Percentiles rank a stretch among this genome's conserved stretches.
Evolutionary conservation across 345 rosid species (phyloP).

Genomic region (Barbarea vulgaris): DNA sequence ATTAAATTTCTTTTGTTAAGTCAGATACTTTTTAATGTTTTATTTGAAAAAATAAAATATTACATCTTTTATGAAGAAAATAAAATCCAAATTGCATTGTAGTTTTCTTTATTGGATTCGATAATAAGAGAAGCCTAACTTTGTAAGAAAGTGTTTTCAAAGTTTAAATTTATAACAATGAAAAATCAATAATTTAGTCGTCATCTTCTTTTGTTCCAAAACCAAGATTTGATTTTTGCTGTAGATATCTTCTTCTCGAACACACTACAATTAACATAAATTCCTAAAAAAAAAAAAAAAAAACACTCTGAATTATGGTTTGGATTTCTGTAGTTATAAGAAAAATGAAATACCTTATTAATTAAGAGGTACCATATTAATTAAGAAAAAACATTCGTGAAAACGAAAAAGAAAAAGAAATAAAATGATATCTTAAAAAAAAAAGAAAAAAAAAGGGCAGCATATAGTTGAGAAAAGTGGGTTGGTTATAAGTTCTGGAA

Average conservation of each 20-base stretch:
- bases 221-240: neutral
- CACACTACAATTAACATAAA: neutral
- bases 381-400: no score
- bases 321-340: neutral
- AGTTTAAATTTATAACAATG: neutral
- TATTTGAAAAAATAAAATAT: neutral
- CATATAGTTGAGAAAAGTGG: neutral
- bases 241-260: neutral
- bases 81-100: neutral
- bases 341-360: neutral
- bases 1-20: neutral
- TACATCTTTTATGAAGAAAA: neutral
- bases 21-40: neutral
- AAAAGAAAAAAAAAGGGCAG: no score
- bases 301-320: neutral
- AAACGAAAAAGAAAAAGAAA: no score
- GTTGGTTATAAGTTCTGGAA: conserved; percentile 21
- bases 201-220: neutral
- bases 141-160: neutral
- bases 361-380: neutral
- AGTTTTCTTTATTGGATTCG: neutral
- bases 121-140: neutral
- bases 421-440: no score
- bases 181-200: neutral
- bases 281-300: neutral